These are phyloP conservation scores for Bryopsis sp. DNA, from an alignment of 139 green algal species.

Conservation along the genomic window DNA sequence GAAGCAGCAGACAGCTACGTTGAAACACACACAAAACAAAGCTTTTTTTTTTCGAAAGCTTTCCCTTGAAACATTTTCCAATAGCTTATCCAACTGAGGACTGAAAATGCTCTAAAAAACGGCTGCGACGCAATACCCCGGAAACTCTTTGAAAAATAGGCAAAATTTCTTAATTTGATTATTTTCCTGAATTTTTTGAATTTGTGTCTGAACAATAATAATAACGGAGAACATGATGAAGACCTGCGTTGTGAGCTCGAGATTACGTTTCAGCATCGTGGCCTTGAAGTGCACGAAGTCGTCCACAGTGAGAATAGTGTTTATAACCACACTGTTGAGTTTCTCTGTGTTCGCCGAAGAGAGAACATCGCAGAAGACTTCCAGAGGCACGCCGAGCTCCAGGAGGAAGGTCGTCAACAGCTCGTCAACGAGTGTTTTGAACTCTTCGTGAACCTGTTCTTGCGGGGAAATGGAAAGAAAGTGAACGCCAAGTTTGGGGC, in stretches of 20 bases:
- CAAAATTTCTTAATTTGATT: too few species aligned
- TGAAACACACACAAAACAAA: too few species aligned
- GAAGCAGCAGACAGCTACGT: too few species aligned
- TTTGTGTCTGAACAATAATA: too few species aligned
- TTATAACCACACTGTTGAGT: conserved; percentile 40
- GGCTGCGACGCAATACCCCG: too few species aligned
- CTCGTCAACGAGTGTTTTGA: conserved; percentile 47
- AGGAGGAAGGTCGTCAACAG: conserved; percentile 44
- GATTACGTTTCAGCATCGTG: conserved; percentile 58
- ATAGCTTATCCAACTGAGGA: too few species aligned
- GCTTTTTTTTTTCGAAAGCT: too few species aligned
- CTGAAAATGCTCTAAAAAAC: too few species aligned
- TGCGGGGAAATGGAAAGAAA: not conserved
- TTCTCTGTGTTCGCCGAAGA: conserved; percentile 11
- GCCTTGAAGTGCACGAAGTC: conserved; percentile 62
- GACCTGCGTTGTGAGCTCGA: conserved; percentile 56
- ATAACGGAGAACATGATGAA: too few species aligned
- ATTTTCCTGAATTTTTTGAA: too few species aligned
- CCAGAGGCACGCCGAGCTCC: conserved; percentile 37
- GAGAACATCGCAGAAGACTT: conserved; percentile 34
- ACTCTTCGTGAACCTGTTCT: conserved; percentile 34
- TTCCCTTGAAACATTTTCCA: too few species aligned
- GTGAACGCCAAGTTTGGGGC: not conserved
- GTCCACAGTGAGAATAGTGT: conserved; percentile 53
- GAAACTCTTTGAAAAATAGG: too few species aligned